Evolutionary conservation across 805 yeast genomes (phyloP), one percentile per base, ranked within the genome.

Genomic region (Candida patagonica): DNA sequence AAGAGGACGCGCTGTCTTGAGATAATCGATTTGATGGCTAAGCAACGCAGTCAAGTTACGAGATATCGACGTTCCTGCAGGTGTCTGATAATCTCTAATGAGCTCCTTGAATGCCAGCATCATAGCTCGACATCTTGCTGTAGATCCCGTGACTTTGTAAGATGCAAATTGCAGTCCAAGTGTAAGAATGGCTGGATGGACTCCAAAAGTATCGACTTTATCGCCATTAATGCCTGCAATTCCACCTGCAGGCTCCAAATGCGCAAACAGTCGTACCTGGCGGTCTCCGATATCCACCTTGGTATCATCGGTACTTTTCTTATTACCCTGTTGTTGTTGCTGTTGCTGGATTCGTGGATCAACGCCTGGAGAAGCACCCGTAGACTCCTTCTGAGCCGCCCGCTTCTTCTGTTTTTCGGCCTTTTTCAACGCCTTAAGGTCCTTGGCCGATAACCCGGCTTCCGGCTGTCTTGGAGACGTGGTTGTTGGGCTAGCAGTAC

Each of bases 381-480:
- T 71, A 6, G 77, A 79, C 49, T 73, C 82, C 55, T 84, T 87
- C 47, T 78, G 76, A 2, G 95, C 95, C 2, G 95, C 92, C 57
- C 97, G 71, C 58, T 85, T 84, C 29, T 92, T 94, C 10, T 92
- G 92, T 63, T 89, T 88, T 54, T 87, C 95, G 52, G 76, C 76
- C 67, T 87, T 88, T 58, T 86, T 84, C 58, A 78, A 65, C 52
- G 85, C 96, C 59, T 88, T 88, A 46, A 85, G 67, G 59, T 88
- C 94, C 52, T 86, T 87, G 49, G 84, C 84, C 7, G 83, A 62
- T 32, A 80, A 15, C 8, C 19, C 8, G 10, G 12, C 8, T 12
- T 24, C 10, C 26, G 12, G 26, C 26, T 24, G 26, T 24, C 26
- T 8, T 24, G 26, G 26, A 8, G 26, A n/a, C n/a, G n/a, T n/a